A percentile compares a stretch with the other conserved stretches of the same genome.
Evolutionary conservation across 257 asterid genomes (phyloP).

Genomic region (Nicotiana paniculata): DNA sequence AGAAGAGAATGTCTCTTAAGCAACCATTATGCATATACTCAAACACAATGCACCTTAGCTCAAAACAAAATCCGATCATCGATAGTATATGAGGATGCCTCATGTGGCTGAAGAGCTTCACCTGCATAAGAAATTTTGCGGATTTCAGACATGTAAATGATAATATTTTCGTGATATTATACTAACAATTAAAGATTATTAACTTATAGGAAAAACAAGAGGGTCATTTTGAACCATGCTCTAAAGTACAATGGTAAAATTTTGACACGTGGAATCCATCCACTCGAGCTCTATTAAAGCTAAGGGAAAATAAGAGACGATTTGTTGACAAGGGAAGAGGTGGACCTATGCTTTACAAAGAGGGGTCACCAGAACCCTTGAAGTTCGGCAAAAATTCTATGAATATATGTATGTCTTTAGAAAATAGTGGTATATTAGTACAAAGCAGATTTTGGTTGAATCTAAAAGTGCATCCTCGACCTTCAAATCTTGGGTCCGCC

Average conservation of each 20-base stretch:
- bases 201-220: neutral
- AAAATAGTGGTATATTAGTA: too few species aligned
- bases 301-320: neutral
- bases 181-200: neutral
- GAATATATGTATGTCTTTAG: too few species aligned
- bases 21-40: slow-evolving; percentile 56
- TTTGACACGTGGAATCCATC: neutral
- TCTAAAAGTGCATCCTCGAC: too few species aligned
- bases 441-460: too few species aligned
- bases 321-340: neutral
- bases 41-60: slow-evolving; percentile 46
- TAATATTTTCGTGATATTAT: neutral
- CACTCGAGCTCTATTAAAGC: neutral
- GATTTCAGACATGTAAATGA: neutral
- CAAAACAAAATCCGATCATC: slow-evolving; percentile 57
- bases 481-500: too few species aligned
- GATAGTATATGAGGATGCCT: slow-evolving; percentile 54
- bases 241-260: neutral
- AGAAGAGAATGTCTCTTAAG: slow-evolving; percentile 48
- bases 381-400: too few species aligned
- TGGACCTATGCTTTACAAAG: too few species aligned
- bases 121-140: slow-evolving; percentile 28
- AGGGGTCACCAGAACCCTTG: too few species aligned
- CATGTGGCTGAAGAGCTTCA: slow-evolving; percentile 34
- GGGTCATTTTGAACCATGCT: neutral